Base-by-base conservation (phyloP, 1,284 basidiomycete species). In the Volvariella surrecta region DNA sequence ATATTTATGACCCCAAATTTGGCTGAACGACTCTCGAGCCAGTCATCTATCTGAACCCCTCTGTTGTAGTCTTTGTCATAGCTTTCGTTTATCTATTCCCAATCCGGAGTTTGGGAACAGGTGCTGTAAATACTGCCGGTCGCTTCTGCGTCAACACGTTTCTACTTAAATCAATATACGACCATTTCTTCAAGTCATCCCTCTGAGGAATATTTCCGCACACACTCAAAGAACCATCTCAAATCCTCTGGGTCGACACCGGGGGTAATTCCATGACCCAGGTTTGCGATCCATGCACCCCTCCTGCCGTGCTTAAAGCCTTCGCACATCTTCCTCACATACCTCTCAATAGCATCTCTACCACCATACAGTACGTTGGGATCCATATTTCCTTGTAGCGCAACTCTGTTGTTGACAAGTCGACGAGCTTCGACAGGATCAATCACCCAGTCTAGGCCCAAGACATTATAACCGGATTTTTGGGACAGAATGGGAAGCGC, bases 251-350 rank as follows among this genome's bases (percentile, higher is more conserved):
- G 87, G 59, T 94, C 82, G 15, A 96, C 91, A n/a, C 80, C 85
- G n/a, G 92, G 92, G 8, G 90, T 94, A 54, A 99, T 96, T 3
- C 95, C 95, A 62, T 99, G 96, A 1, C 96, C 96, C 24, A 99
- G 68, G 64, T 99, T 99, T 19, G 89, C 89, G 56, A 99, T 97
- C 90, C 92, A 96, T 4, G 79, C 85, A 38, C 72, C 66, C 51
- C 67, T 63, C 3, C 74, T 75, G 35, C 76, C 74, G 6, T 28
- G 6, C 11, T 11, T 28, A 68, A 98, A 98, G 17, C 75, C 74
- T 50, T 78, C 71, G 49, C 82, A 80, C 75, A 95, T 87, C 53
- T 84, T 72, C 67, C 89, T 82, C 32, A 97, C 91, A 54, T 90
- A 83, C 40, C 66, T 62, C 64, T 94, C 89, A 55, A 99, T 97